Conservation (phyloP, 495 filamentous ascomycete species). For the Cercophora scortea region DNA sequence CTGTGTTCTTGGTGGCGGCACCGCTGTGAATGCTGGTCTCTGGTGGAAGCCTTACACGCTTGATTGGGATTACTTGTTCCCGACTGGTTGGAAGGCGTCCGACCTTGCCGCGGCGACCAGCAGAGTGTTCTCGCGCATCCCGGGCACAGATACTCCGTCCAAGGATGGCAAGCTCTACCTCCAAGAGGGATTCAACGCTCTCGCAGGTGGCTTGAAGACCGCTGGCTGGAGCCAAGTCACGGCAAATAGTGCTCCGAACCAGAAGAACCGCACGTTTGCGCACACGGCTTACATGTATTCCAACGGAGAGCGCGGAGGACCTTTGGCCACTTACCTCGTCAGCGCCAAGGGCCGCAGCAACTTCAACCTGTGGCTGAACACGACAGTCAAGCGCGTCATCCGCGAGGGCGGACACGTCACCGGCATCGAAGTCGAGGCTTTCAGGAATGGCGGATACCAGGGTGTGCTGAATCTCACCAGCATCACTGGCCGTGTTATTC, state of each 20-base stretch:
- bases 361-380: constrained; percentile 61
- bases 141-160: constrained; percentile 60
- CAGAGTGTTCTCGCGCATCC: constrained; percentile 60
- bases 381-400: constrained; percentile 57
- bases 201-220: constrained; percentile 44
- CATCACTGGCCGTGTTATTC: constrained; percentile 55
- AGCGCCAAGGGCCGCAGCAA: constrained; percentile 51
- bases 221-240: constrained; percentile 56
- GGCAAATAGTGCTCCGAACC: constrained; percentile 50
- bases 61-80: constrained; percentile 72
- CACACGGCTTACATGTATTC: constrained; percentile 64
- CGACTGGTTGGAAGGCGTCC: constrained; percentile 59
- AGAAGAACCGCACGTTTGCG: constrained; percentile 60
- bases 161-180: constrained; percentile 61
- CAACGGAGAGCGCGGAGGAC: constrained; percentile 60
- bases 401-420: constrained; percentile 53
- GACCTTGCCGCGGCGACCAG: constrained; percentile 52
- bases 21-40: constrained; percentile 62
- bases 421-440: constrained; percentile 59
- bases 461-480: constrained; percentile 54
- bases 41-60: constrained; percentile 42
- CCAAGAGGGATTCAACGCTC: constrained; percentile 55
- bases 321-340: constrained; percentile 66
- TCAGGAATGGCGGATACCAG: constrained; percentile 43
- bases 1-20: constrained; percentile 70